Evolutionary conservation across 495 filamentous ascomycete species (phyloP).

Genomic region (Penicillium dipodomyicola): DNA sequence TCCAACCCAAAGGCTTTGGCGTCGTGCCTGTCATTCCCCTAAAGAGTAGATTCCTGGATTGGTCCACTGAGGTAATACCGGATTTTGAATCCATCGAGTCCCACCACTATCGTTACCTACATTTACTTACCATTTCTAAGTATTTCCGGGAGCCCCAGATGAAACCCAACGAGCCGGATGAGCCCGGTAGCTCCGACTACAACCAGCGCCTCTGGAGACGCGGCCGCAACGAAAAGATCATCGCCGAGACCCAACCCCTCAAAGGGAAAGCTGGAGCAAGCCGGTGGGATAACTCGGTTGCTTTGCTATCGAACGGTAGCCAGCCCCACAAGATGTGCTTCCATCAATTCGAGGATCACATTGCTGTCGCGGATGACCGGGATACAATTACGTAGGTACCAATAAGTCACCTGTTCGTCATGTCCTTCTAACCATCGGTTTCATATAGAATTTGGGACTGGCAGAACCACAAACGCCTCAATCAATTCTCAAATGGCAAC

Average conservation of each 20-base stretch:
- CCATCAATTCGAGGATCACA: conserved; percentile 95
- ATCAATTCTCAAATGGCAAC: conserved; percentile 90
- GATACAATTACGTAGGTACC: conserved; percentile 70
- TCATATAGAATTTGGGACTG: conserved; percentile 83
- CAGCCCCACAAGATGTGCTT: conserved; percentile 92
- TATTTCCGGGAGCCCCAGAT: conserved; percentile 99
- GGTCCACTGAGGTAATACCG: conserved; percentile 76
- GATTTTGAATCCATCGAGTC: conserved; percentile 15
- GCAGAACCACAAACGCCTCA: conserved; percentile 67
- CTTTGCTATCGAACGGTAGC: conserved; percentile 78
- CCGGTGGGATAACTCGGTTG: conserved; percentile 74
- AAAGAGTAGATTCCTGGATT: conserved; percentile 81
- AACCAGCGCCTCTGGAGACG: conserved; percentile 92
- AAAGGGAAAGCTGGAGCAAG: conserved; percentile 81
- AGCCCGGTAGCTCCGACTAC: conserved; percentile 95
- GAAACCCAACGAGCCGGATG: conserved; percentile 92
- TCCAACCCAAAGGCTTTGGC: conserved; percentile 56
- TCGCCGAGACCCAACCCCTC: conserved; percentile 86
- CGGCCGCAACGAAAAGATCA: conserved; percentile 87
- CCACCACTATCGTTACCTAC: conserved; percentile 12
- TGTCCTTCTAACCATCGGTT: conserved; percentile 27
- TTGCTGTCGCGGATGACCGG: conserved; percentile 89
- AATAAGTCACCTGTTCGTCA: not conserved
- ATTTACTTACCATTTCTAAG: conserved; percentile 41
- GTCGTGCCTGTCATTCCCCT: conserved; percentile 65